Conservation (phyloP, 2,329 filamentous ascomycete genomes). For the Aspergillus sp. region DNA sequence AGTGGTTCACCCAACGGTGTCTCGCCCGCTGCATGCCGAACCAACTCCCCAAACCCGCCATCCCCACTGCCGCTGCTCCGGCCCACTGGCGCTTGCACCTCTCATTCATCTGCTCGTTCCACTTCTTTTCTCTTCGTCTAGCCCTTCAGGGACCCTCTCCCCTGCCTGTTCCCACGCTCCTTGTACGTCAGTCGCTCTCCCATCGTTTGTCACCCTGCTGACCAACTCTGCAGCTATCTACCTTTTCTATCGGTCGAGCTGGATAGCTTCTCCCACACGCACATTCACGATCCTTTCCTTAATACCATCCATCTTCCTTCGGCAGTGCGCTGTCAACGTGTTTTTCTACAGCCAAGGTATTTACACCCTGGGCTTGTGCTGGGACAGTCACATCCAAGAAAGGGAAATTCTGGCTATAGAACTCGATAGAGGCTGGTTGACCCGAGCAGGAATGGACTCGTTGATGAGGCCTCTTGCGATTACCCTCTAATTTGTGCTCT, state of each 20-base stretch:
- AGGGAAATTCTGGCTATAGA: slow-evolving; percentile 4
- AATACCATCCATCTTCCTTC: neutral
- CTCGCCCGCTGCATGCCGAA: slow-evolving; percentile 6
- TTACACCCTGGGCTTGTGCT: neutral
- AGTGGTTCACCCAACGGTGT: no score
- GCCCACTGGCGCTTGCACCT: no score
- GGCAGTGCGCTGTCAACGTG: neutral
- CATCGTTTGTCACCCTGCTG: slow-evolving; percentile 2
- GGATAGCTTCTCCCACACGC: slow-evolving; percentile 8
- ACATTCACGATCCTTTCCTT: no score
- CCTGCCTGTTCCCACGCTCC: slow-evolving; percentile 8
- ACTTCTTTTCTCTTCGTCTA: slow-evolving; percentile 10
- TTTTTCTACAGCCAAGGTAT: neutral
- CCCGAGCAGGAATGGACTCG: slow-evolving; percentile 28
- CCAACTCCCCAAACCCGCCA: slow-evolving; percentile 4
- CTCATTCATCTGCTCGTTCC: slow-evolving; percentile 18
- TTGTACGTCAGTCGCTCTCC: slow-evolving; percentile 2
- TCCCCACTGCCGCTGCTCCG: slow-evolving; percentile 22
- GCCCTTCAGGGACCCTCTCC: slow-evolving; percentile 9
- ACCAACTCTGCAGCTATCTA: slow-evolving; percentile 3
- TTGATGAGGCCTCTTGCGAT: slow-evolving; percentile 20
- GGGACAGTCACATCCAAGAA: neutral
- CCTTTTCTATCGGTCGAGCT: slow-evolving; percentile 2
- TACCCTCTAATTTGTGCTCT: slow-evolving; percentile 16
- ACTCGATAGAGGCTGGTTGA: slow-evolving; percentile 16